Percentiles rank a stretch among this genome's conserved stretches.
These are phyloP conservation scores for Paramyrothecium sp. DNA, from an alignment of 2,329 filamentous ascomycete species.

Conservation along the genomic window DNA sequence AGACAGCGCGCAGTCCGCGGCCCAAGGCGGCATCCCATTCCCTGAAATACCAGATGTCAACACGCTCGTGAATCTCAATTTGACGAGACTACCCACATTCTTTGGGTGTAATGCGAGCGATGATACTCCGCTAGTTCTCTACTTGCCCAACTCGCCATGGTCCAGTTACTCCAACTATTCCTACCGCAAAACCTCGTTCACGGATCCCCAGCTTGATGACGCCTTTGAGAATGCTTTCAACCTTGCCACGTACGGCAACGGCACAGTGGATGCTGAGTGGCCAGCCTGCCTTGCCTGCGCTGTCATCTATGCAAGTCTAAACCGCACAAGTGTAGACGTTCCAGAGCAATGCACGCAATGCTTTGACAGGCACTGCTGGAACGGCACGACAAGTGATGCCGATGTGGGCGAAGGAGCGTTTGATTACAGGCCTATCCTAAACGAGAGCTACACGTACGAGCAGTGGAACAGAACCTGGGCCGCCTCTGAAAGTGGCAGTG, in stretches of 20 bases:
- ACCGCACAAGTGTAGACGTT: conserved; percentile 21
- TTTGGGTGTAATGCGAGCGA: conserved; percentile 22
- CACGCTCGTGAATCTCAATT: conserved; percentile 20
- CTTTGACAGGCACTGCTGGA: conserved; percentile 23
- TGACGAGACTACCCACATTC: conserved; percentile 23
- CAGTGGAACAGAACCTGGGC: conserved; percentile 17
- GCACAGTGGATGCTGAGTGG: conserved; percentile 69
- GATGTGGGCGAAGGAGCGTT: conserved; percentile 12
- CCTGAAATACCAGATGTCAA: conserved; percentile 21
- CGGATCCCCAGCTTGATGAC: conserved; percentile 17
- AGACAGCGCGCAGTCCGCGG: conserved; percentile 15
- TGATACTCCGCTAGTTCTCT: conserved; percentile 20
- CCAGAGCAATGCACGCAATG: conserved; percentile 21
- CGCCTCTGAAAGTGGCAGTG: not conserved
- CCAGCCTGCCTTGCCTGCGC: conserved; percentile 78
- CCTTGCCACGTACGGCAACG: conserved; percentile 75
- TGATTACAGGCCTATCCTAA: conserved; percentile 13
- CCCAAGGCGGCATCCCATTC: conserved; percentile 22
- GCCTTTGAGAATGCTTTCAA: conserved; percentile 68
- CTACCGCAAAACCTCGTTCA: conserved; percentile 19
- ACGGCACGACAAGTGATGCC: conserved; percentile 12
- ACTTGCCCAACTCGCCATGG: conserved; percentile 26
- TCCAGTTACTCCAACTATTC: conserved; percentile 23
- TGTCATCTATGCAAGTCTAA: conserved; percentile 66
- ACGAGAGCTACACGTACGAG: conserved; percentile 15